phyloP scores from a whole-genome alignment of 2,329 filamentous ascomycete genomes.

The Lasiodiplodia gonubiensis region DNA sequence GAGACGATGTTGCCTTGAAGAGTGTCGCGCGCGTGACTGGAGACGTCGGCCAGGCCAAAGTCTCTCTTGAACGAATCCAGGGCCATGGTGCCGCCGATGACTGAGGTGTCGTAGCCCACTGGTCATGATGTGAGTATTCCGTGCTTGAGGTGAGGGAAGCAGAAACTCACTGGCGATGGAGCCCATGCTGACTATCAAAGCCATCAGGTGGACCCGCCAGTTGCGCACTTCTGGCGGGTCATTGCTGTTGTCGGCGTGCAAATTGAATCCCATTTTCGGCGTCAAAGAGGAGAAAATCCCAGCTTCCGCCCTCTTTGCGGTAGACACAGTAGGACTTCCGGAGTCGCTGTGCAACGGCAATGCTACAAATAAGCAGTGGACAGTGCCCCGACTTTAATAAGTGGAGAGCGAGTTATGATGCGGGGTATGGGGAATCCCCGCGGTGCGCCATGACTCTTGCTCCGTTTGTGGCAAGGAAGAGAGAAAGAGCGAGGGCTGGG shows the following conservation, averaged over 20 bases:
- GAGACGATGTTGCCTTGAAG: conserved; percentile 67
- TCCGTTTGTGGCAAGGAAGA: conserved; percentile 10
- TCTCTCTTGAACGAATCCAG: conserved; percentile 52
- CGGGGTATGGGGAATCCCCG: conserved; percentile 19
- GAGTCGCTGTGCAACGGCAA: background rate
- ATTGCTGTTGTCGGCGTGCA: conserved; percentile 41
- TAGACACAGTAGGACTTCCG: background rate
- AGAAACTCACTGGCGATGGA: conserved; percentile 41
- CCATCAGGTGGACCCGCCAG: conserved; percentile 44
- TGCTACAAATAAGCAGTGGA: conserved; percentile 22
- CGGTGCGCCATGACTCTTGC: conserved; percentile 8
- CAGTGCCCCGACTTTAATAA: conserved; percentile 25
- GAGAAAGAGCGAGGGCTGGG: background rate
- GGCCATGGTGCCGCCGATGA: conserved; percentile 47
- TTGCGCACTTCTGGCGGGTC: conserved; percentile 45
- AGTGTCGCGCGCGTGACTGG: conserved; percentile 42
- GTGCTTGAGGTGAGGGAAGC: background rate
- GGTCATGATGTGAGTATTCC: background rate
- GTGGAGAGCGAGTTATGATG: background rate
- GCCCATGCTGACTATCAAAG: conserved; percentile 45
- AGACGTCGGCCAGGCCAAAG: conserved; percentile 44
- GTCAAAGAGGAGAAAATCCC: background rate
- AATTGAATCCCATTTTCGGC: conserved; percentile 35
- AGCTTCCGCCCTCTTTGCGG: background rate
- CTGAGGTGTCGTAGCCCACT: conserved; percentile 36